A percentile compares a stretch with the other conserved stretches of the same genome.
Conservation (phyloP, 2,329 filamentous ascomycete genomes). For the Colletotrichum endophyticum region DNA sequence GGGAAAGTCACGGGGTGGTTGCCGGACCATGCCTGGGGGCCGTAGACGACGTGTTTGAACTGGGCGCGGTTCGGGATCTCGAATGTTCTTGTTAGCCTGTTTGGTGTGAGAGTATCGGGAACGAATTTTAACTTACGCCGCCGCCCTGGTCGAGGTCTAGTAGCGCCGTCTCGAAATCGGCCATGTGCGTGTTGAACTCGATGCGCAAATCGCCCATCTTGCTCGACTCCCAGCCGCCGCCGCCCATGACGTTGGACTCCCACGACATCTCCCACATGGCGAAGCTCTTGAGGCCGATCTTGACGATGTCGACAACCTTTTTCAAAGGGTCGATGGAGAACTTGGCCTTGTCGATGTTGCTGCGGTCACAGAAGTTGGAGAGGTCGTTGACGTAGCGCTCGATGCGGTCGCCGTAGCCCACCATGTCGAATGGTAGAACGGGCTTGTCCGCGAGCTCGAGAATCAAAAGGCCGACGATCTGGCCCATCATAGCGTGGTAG, state of each 20-base stretch:
- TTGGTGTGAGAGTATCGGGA: not conserved
- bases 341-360: constrained; percentile 55
- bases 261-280: constrained; percentile 79
- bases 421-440: constrained; percentile 82
- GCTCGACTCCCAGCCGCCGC: constrained; percentile 78
- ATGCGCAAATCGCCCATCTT: constrained; percentile 70
- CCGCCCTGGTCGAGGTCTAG: constrained; percentile 75
- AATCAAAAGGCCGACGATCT: constrained; percentile 82
- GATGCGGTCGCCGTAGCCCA: constrained; percentile 72
- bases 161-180: constrained; percentile 80
- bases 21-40: constrained; percentile 78
- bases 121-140: constrained; percentile 61
- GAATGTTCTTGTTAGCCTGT: constrained; percentile 15
- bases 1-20: constrained; percentile 62
- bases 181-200: constrained; percentile 80
- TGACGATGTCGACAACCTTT: constrained; percentile 67
- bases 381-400: constrained; percentile 70
- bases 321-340: constrained; percentile 62
- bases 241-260: constrained; percentile 73
- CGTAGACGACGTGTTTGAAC: constrained; percentile 93
- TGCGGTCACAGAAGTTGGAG: constrained; percentile 11
- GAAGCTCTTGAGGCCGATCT: constrained; percentile 67
- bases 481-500: constrained; percentile 80
- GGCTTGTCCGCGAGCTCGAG: constrained; percentile 84
- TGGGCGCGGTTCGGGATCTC: constrained; percentile 88